phyloP scores from a whole-genome alignment of 1,284 basidiomycete genomes.

The Heterobasidion occidentale region DNA sequence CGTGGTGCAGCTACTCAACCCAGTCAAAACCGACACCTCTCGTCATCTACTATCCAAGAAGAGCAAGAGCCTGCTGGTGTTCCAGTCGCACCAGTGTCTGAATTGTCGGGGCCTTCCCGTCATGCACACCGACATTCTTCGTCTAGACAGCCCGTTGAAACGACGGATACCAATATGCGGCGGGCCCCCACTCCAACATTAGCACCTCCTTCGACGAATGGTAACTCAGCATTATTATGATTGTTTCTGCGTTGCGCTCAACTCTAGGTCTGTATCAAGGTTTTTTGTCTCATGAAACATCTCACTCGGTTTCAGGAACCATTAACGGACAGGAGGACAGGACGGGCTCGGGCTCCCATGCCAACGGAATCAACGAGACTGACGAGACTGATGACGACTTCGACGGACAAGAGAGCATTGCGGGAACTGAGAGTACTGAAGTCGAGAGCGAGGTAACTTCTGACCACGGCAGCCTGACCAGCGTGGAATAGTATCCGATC shows the following conservation, averaged over 20 bases:
- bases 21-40: slow-evolving; percentile 7
- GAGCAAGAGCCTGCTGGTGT: slow-evolving; percentile 11
- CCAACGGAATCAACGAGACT: too few species aligned
- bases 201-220: slow-evolving; percentile 23
- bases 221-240: slow-evolving; percentile 19
- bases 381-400: slow-evolving; percentile 1
- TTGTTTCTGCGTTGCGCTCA: slow-evolving; percentile 9
- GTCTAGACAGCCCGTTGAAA: not conserved
- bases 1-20: too few species aligned
- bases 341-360: too few species aligned
- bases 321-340: not conserved
- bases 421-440: slow-evolving; percentile 30
- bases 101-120: slow-evolving; percentile 5
- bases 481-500: slow-evolving; percentile 37
- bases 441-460: slow-evolving; percentile 25
- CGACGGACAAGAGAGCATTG: slow-evolving; percentile 30
- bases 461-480: slow-evolving; percentile 44
- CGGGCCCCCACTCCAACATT: slow-evolving; percentile 14
- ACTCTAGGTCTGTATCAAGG: slow-evolving; percentile 10
- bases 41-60: slow-evolving; percentile 9
- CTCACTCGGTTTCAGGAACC: slow-evolving; percentile 1
- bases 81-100: slow-evolving; percentile 6
- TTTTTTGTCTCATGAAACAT: slow-evolving; percentile 7
- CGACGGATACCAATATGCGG: too few species aligned
- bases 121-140: not conserved